Evolutionary conservation across 768 basidiomycete genomes (phyloP).

Genomic region (Russula earlei): DNA sequence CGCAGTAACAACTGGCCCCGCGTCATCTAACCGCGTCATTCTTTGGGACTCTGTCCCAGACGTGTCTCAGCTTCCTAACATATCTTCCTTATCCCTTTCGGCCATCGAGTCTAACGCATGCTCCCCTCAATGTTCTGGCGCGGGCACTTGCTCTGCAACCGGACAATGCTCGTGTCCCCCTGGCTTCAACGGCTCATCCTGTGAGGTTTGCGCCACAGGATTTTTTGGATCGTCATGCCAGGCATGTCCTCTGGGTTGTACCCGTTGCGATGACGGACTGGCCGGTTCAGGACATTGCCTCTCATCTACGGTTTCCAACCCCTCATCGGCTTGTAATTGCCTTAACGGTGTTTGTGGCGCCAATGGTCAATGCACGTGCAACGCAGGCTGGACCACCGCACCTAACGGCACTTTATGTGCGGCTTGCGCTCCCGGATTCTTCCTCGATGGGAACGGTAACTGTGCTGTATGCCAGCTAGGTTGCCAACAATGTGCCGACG

Average conservation of each 20-base stretch:
- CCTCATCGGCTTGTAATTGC: slow-evolving; percentile 68
- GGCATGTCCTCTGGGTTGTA: slow-evolving; percentile 60
- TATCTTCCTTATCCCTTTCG: slow-evolving; percentile 45
- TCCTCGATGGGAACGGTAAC: slow-evolving; percentile 65
- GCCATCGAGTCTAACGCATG: slow-evolving; percentile 68
- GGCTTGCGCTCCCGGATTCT: slow-evolving; percentile 67
- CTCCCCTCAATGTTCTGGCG: slow-evolving; percentile 63
- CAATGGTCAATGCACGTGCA: slow-evolving; percentile 66
- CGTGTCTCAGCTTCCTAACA: slow-evolving; percentile 53
- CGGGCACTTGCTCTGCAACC: slow-evolving; percentile 59
- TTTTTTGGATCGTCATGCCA: slow-evolving; percentile 71
- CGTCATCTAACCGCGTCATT: slow-evolving; percentile 42
- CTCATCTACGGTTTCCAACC: slow-evolving; percentile 36
- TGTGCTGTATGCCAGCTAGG: slow-evolving; percentile 59
- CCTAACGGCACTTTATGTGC: slow-evolving; percentile 71
- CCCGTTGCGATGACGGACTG: slow-evolving; percentile 69
- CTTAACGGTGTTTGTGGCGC: slow-evolving; percentile 66
- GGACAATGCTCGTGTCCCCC: slow-evolving; percentile 64
- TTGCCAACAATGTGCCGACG: slow-evolving; percentile 59
- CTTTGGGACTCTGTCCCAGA: slow-evolving; percentile 79
- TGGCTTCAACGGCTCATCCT: slow-evolving; percentile 71
- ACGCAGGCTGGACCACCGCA: slow-evolving; percentile 63
- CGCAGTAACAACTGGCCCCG: slow-evolving; percentile 46
- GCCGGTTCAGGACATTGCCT: slow-evolving; percentile 71
- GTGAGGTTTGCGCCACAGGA: slow-evolving; percentile 66